phyloP scores from a whole-genome alignment of 2,329 filamentous ascomycete genomes.

The Penicillium sp. region DNA sequence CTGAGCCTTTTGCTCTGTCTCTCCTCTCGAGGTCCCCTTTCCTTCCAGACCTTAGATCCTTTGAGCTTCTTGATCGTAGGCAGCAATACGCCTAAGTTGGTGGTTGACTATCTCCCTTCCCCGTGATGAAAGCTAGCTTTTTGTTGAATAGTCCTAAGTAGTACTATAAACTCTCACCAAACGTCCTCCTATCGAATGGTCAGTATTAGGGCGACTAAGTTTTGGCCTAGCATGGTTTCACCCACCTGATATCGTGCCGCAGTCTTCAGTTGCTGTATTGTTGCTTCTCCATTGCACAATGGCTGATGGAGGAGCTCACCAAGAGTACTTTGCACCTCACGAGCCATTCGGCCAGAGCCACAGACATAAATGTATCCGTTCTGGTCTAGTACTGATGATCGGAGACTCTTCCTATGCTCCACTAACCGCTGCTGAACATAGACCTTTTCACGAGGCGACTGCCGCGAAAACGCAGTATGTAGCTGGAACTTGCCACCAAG shows the following conservation, averaged over 20 bases:
- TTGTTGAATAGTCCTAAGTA: background rate
- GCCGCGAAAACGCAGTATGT: background rate
- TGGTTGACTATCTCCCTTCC: background rate
- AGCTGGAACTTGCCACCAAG: background rate
- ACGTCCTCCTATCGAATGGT: background rate
- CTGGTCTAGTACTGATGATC: background rate
- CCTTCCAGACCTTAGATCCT: background rate
- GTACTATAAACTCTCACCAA: background rate
- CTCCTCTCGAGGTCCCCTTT: background rate
- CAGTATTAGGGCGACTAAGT: background rate
- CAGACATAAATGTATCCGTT: background rate
- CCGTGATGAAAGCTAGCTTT: background rate
- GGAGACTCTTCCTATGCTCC: background rate
- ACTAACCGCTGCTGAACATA: background rate
- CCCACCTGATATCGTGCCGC: background rate
- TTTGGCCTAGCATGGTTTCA: background rate
- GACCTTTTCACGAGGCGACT: background rate
- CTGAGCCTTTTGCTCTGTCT: background rate
- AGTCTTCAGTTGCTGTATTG: background rate
- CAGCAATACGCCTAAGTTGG: background rate
- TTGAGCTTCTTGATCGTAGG: background rate
- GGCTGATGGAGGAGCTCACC: background rate
- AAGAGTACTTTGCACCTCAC: background rate
- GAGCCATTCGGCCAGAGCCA: background rate
- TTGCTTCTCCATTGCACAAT: background rate